Conservation (phyloP, 208 protist genomes). For the Blastocrithidia nonstop region DNA sequence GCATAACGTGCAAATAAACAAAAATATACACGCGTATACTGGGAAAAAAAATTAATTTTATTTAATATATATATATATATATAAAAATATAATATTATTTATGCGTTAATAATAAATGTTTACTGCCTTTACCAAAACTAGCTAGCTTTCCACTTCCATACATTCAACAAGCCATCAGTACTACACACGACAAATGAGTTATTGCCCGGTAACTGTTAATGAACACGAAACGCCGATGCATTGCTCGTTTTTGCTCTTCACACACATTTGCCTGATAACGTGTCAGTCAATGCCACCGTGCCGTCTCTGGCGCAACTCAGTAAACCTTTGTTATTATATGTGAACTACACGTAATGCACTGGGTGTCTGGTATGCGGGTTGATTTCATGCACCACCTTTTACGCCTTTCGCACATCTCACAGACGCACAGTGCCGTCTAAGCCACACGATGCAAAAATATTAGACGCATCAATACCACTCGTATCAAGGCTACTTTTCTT, state of each 20-base stretch:
- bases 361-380: slow-evolving; percentile 19
- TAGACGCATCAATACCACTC: not conserved
- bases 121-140: not conserved
- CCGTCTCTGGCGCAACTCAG: slow-evolving; percentile 40
- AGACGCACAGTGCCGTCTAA: slow-evolving; percentile 45
- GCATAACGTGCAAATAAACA: too few relatives aligned
- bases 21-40: too few relatives aligned
- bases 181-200: slow-evolving; percentile 24
- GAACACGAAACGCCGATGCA: slow-evolving; percentile 33
- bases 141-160: slow-evolving; percentile 29
- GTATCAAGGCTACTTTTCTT: too few relatives aligned
- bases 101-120: not conserved
- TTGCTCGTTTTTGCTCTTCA: slow-evolving; percentile 44
- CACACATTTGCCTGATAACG: slow-evolving; percentile 15
- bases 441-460: slow-evolving; percentile 27
- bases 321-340: slow-evolving; percentile 17
- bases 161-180: slow-evolving; percentile 28
- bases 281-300: slow-evolving; percentile 17
- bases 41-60: too few relatives aligned
- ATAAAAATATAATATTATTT: slow-evolving; percentile 10
- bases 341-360: slow-evolving; percentile 46
- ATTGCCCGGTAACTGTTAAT: slow-evolving; percentile 19
- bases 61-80: slow-evolving; percentile 3
- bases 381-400: slow-evolving; percentile 8
- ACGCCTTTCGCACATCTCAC: slow-evolving; percentile 37